A percentile compares a stretch with the other conserved stretches of the same genome.
Evolutionary conservation across 2,329 filamentous ascomycete species (phyloP).

Genomic region (Gyromitra esculenta): DNA sequence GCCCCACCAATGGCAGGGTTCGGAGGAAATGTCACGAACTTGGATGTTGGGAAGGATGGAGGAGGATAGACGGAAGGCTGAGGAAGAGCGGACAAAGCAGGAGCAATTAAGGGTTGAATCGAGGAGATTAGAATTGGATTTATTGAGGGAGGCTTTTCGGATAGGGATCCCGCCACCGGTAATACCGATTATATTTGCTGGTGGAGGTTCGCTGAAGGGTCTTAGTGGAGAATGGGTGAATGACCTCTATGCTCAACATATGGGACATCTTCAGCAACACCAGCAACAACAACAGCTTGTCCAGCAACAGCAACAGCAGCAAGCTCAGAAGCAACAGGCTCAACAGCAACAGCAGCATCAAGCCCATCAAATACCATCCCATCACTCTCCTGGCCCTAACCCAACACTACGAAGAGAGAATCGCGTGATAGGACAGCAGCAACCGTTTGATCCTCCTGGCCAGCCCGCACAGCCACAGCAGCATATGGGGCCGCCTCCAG

Average conservation of each 20-base stretch:
- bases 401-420: slow-evolving; percentile 50
- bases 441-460: slow-evolving; percentile 39
- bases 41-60: slow-evolving; percentile 66
- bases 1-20: slow-evolving; percentile 63
- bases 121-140: slow-evolving; percentile 66
- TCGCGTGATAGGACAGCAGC: slow-evolving; percentile 47
- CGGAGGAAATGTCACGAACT: slow-evolving; percentile 66
- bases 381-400: slow-evolving; percentile 49
- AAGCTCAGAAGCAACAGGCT: slow-evolving; percentile 60
- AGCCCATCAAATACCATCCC: slow-evolving; percentile 54
- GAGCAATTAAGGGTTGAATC: slow-evolving; percentile 65
- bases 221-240: slow-evolving; percentile 66
- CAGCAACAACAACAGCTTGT: slow-evolving; percentile 60
- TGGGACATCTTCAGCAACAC: slow-evolving; percentile 58
- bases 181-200: slow-evolving; percentile 67
- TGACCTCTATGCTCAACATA: slow-evolving; percentile 64
- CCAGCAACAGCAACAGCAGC: slow-evolving; percentile 52
- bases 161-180: slow-evolving; percentile 66
- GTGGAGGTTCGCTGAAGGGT: slow-evolving; percentile 64
- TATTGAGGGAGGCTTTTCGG: slow-evolving; percentile 66
- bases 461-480: slow-evolving; percentile 43
- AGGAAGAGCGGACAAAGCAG: slow-evolving; percentile 67
- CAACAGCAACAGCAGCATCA: slow-evolving; percentile 59
- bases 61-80: slow-evolving; percentile 66
- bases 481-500: slow-evolving; percentile 49